A percentile compares a stretch with the other conserved stretches of the same genome.
Conservation (phyloP, 148 eudicot genomes). For the Pouteria glomerata region DNA sequence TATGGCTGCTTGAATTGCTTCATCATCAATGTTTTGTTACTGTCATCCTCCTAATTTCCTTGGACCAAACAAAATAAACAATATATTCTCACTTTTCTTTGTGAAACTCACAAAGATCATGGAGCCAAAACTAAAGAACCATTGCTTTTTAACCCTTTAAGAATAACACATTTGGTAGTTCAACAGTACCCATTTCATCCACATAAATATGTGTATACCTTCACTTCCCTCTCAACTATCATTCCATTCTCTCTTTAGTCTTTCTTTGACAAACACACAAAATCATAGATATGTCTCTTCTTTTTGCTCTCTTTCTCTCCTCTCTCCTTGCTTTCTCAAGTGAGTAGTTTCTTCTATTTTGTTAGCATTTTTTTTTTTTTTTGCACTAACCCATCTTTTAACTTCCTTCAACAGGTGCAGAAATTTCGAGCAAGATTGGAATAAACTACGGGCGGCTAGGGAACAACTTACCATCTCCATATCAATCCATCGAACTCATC, state of each 20-base stretch:
- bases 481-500: constrained; percentile 44
- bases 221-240: not conserved
- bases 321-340: constrained; percentile 19
- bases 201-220: not conserved
- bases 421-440: constrained; percentile 36
- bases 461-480: constrained; percentile 56
- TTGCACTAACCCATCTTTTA: not conserved
- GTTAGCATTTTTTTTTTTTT: not conserved
- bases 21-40: not conserved
- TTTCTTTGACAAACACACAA: not conserved
- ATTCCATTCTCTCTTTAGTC: not conserved
- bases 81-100: not conserved
- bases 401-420: constrained; percentile 12
- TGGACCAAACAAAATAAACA: not conserved
- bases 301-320: constrained; percentile 12
- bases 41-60: not conserved
- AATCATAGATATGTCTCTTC: not conserved
- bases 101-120: constrained; percentile 6
- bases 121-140: not conserved
- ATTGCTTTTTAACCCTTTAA: not conserved
- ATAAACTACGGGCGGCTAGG: constrained; percentile 69
- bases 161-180: constrained; percentile 10
- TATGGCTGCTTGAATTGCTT: too few species aligned
- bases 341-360: not conserved
- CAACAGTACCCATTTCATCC: not conserved